Conservation (phyloP, 2,329 filamentous ascomycete species). For the Curvularia verruculosa region DNA sequence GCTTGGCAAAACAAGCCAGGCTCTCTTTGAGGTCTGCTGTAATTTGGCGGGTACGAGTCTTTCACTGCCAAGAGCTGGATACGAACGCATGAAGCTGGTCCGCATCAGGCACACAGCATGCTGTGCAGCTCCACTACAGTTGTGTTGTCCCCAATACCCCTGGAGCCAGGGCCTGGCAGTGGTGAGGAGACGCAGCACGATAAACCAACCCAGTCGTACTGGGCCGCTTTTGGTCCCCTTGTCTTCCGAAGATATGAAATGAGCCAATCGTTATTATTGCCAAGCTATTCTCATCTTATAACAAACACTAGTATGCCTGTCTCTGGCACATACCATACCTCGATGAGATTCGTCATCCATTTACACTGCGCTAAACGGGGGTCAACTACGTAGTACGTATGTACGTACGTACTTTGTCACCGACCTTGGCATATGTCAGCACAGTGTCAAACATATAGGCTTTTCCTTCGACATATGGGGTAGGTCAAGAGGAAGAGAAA, state of each 20-base stretch:
- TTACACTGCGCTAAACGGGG: neutral
- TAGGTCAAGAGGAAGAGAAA: conserved; percentile 5
- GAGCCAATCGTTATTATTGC: conserved; percentile 18
- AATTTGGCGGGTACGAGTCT: neutral
- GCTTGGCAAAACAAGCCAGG: conserved; percentile 5
- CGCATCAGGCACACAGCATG: conserved; percentile 3
- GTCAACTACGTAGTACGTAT: too few species aligned
- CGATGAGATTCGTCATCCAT: neutral
- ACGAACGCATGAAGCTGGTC: conserved; percentile 5
- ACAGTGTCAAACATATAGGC: neutral
- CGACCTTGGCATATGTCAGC: neutral
- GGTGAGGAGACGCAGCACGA: neutral
- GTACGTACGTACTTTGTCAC: neutral
- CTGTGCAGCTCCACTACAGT: conserved; percentile 4
- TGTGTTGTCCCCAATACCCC: conserved; percentile 7
- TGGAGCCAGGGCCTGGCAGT: neutral
- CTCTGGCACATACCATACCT: conserved; percentile 11
- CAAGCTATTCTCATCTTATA: conserved; percentile 17
- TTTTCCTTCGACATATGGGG: neutral
- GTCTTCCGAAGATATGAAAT: conserved; percentile 10
- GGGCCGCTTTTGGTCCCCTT: neutral
- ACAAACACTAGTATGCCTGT: conserved; percentile 10
- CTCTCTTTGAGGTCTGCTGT: neutral
- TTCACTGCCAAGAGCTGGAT: neutral
- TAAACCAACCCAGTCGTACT: neutral